Conservation (phyloP, 2,329 filamentous ascomycete genomes). For the Grosmannia serpens region DNA sequence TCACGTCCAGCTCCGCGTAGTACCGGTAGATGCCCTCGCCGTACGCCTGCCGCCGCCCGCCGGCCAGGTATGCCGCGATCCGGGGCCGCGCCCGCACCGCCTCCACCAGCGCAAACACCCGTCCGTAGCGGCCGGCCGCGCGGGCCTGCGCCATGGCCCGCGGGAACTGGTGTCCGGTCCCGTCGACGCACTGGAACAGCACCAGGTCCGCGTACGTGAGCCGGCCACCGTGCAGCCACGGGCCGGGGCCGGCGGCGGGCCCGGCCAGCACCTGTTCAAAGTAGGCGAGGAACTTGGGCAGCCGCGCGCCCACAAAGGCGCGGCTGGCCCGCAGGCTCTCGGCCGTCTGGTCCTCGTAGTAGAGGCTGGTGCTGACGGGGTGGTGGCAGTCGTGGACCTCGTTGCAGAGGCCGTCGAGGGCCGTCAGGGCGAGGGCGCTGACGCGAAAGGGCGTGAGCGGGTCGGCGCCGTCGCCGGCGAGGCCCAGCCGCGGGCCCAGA, state of each 20-base stretch:
- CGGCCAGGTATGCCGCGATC: slow-evolving; percentile 58
- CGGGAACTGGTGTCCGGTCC: slow-evolving; percentile 56
- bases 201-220: slow-evolving; percentile 65
- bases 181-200: slow-evolving; percentile 56
- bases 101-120: slow-evolving; percentile 53
- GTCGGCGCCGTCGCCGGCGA: slow-evolving; percentile 37
- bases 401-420: slow-evolving; percentile 57
- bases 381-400: slow-evolving; percentile 70
- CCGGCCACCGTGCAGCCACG: slow-evolving; percentile 53
- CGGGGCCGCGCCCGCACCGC: slow-evolving; percentile 50
- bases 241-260: slow-evolving; percentile 31
- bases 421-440: slow-evolving; percentile 54
- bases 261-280: slow-evolving; percentile 57
- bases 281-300: slow-evolving; percentile 63
- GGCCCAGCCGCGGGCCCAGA: slow-evolving; percentile 47
- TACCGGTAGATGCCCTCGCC: slow-evolving; percentile 56
- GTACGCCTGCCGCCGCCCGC: slow-evolving; percentile 51
- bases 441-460: slow-evolving; percentile 43
- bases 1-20: slow-evolving; percentile 59
- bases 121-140: slow-evolving; percentile 42
- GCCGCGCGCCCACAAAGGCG: slow-evolving; percentile 46
- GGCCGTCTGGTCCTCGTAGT: slow-evolving; percentile 66
- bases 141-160: slow-evolving; percentile 48
- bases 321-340: slow-evolving; percentile 47
- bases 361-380: slow-evolving; percentile 45